Evolutionary conservation across 768 basidiomycete genomes (phyloP), one percentile per base, ranked within the genome.

Genomic region (Leccinum olivaceopallidum): DNA sequence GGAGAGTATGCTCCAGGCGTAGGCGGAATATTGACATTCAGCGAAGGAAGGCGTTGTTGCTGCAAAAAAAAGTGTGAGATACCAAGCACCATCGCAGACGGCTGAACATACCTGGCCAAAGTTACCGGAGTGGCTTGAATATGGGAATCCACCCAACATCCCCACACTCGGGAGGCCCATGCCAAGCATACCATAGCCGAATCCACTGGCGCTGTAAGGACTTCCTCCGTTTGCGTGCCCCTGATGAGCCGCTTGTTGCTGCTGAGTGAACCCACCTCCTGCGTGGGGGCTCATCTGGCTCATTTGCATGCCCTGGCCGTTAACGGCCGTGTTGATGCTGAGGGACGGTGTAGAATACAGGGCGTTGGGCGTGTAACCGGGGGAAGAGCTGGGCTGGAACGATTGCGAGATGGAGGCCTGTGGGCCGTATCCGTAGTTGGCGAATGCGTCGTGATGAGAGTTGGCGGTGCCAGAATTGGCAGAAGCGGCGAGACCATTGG

Each of bases 371-470:
- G 78, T 69, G 72, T 86, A 87, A 59, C 65, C 78, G 65, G 72
- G 77, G 30, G 81, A 81, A 71, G 74, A 79, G 67, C 69, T 80
- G 1, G 70, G 70, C 44, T 74, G 74, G 72, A 82, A 87, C 20
- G 79, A 77, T 66, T 88, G 88, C 55, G 80, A 73, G 62, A 86
- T 83, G 73, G 76, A 83, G 34, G 88, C 86, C 66, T 89, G 86
- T 18, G 88, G 86, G 22, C 90, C 90, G 69, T 93, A 94, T 63
- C 92, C 92, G 68, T 93, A 93, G 80, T 92, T 93, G 61, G 90
- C 89, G 71, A 90, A 93, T 24, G 86, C 83, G 71, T 91, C 88
- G 53, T 86, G 83, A 59, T 81, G 73, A 57, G 81, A 78, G 67
- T 69, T 69, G 58, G 74, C 58, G 50, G 74, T 60, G 50, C 75